These are phyloP conservation scores for Ceriops decandra DNA, from an alignment of 345 rosid species.

Conservation along the genomic window DNA sequence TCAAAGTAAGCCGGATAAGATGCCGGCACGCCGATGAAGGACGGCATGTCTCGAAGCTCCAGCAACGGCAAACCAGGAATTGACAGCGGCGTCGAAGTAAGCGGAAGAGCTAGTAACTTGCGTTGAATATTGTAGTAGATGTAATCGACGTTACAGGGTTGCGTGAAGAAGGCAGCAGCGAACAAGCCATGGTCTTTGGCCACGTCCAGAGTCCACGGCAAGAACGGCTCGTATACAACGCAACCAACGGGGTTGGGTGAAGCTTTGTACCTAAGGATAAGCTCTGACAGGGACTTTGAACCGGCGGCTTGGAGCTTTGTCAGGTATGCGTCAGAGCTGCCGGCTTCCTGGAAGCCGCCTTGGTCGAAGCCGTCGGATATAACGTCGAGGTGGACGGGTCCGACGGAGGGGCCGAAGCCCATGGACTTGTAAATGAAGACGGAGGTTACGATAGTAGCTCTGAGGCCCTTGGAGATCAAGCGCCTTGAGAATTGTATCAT, in stretches of 20 bases:
- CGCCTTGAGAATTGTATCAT: constrained; percentile 25
- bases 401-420: constrained; percentile 14
- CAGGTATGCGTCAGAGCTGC: neutral
- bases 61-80: constrained; percentile 18
- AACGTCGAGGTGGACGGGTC: constrained; percentile 8
- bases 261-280: neutral
- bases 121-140: neutral
- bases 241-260: neutral
- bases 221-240: neutral
- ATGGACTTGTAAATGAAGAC: constrained; percentile 19
- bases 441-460: constrained; percentile 8
- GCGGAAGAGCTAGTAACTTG: neutral
- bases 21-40: constrained; percentile 12
- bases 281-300: neutral
- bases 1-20: constrained; percentile 21
- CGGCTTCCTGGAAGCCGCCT: constrained; percentile 1
- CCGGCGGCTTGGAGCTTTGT: neutral
- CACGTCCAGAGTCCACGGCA: neutral
- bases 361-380: constrained; percentile 24
- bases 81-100: neutral
- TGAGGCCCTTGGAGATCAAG: constrained; percentile 19
- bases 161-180: neutral
- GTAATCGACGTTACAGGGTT: neutral
- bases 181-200: constrained; percentile 1
- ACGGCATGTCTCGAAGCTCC: constrained; percentile 21